phyloP scores from a whole-genome alignment of 2,329 filamentous ascomycete genomes.

The Exophiala aquamarina region DNA sequence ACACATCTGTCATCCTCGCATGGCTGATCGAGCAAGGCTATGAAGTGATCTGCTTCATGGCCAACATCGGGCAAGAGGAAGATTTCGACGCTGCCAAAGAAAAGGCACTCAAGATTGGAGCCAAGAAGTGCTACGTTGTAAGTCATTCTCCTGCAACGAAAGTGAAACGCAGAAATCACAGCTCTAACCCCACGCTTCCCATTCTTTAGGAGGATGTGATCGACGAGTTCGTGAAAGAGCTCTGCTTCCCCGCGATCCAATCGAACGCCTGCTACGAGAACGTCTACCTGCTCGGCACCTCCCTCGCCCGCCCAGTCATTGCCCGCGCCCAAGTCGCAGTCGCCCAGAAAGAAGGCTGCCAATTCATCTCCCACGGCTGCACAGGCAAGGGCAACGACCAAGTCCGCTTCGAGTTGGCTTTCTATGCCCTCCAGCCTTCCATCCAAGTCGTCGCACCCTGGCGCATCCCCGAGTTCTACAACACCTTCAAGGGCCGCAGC shows the following conservation, averaged over 20 bases:
- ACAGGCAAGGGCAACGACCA: conserved; percentile 51
- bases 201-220: conserved; percentile 63
- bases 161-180: background rate
- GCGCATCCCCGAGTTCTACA: conserved; percentile 49
- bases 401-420: conserved; percentile 51
- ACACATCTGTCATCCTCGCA: conserved; percentile 58
- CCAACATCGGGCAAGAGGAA: conserved; percentile 71
- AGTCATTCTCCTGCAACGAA: background rate
- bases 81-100: conserved; percentile 76
- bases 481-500: conserved; percentile 49
- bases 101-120: conserved; percentile 61
- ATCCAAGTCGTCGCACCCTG: conserved; percentile 51
- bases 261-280: conserved; percentile 52
- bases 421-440: conserved; percentile 47
- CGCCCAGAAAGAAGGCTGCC: conserved; percentile 44
- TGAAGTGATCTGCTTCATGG: conserved; percentile 66
- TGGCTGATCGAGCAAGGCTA: conserved; percentile 50
- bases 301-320: conserved; percentile 46
- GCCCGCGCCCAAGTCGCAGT: conserved; percentile 45
- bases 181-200: conserved; percentile 38
- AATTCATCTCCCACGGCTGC: conserved; percentile 42
- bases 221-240: conserved; percentile 74
- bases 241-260: conserved; percentile 77
- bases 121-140: conserved; percentile 53
- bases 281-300: conserved; percentile 29